phyloP scores from a whole-genome alignment of 306 rosid genomes.

The Vigna angularis region DNA sequence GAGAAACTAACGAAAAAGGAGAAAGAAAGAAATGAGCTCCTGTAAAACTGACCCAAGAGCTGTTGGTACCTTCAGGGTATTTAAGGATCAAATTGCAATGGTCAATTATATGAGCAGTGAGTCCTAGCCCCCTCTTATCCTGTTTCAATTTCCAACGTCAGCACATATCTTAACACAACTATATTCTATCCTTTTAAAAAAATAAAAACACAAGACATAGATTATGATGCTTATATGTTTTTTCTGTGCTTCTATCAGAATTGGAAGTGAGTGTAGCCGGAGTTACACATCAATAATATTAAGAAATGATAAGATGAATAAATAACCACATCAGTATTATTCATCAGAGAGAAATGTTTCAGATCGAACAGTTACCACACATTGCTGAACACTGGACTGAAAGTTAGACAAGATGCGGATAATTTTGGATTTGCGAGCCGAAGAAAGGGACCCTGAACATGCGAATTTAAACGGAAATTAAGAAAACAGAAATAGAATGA shows the following conservation, averaged over 20 bases:
- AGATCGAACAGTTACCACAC: conserved; percentile 73
- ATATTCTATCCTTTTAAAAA: no score
- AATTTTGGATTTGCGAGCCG: conserved; percentile 57
- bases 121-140: conserved; percentile 98
- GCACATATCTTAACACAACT: no score
- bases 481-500: neutral
- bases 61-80: conserved; percentile 91
- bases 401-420: conserved; percentile 62
- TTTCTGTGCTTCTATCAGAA: no score
- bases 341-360: no score
- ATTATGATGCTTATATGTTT: no score
- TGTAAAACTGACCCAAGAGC: conserved; percentile 74
- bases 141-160: conserved; percentile 49
- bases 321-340: neutral
- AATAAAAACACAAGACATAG: no score
- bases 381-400: conserved; percentile 81
- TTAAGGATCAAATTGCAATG: conserved; percentile 83
- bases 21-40: conserved; percentile 35
- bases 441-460: conserved; percentile 55
- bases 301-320: no score
- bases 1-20: neutral
- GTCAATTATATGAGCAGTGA: conserved; percentile 81
- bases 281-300: no score
- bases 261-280: no score
- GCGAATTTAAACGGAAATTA: neutral